These are phyloP conservation scores for Strobilomyces echinocephalus DNA, from an alignment of 768 basidiomycete genomes.

Conservation along the genomic window DNA sequence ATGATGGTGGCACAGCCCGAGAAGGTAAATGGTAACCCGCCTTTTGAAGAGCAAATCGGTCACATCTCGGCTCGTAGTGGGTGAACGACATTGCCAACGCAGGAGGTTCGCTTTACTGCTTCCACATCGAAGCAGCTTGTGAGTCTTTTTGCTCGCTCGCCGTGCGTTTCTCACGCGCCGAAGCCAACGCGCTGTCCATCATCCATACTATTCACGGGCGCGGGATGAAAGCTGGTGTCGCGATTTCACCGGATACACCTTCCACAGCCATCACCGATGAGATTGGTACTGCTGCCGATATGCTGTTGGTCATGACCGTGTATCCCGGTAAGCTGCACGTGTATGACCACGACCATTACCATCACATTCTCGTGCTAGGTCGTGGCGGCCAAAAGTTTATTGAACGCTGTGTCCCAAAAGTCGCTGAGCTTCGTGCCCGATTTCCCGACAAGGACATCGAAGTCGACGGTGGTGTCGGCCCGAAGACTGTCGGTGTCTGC, in stretches of 20 bases:
- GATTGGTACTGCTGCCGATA: constrained; percentile 79
- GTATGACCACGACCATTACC: background rate
- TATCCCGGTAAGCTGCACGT: constrained; percentile 62
- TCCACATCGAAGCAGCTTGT: constrained; percentile 94
- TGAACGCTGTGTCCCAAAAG: constrained; percentile 88
- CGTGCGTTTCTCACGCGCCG: constrained; percentile 14
- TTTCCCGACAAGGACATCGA: constrained; percentile 96
- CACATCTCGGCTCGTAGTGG: constrained; percentile 59
- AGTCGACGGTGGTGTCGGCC: constrained; percentile 97
- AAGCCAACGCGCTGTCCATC: constrained; percentile 70
- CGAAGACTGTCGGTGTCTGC: constrained; percentile 80
- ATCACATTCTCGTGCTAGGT: constrained; percentile 39
- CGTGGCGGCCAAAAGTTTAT: constrained; percentile 96
- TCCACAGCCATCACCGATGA: constrained; percentile 83
- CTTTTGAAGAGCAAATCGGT: background rate
- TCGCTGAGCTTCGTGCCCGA: constrained; percentile 79
- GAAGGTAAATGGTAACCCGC: constrained; percentile 48
- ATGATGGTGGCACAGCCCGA: constrained; percentile 99
- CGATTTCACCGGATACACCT: constrained; percentile 94
- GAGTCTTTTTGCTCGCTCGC: constrained; percentile 24
- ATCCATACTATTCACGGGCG: constrained; percentile 77
- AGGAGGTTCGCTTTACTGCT: constrained; percentile 92
- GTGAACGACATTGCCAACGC: constrained; percentile 93
- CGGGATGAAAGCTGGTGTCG: constrained; percentile 91
- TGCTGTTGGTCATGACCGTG: constrained; percentile 98